phyloP scores from a whole-genome alignment of 2,329 filamentous ascomycete species.

The Hirsutella rhossiliensis region DNA sequence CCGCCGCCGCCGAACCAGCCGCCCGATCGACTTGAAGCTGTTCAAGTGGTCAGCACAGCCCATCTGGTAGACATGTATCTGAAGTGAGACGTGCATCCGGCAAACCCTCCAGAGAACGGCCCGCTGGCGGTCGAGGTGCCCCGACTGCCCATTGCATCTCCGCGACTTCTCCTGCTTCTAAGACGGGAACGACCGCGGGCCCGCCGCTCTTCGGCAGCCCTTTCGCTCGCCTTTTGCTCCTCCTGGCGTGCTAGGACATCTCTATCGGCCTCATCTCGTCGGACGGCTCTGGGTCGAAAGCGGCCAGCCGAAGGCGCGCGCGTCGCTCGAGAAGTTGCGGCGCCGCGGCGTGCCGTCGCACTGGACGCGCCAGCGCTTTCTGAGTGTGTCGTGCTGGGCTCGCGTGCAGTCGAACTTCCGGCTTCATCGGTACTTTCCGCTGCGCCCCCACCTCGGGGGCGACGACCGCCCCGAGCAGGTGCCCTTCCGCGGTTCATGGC shows the following conservation, averaged over 20 bases:
- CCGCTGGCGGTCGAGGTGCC: conserved; percentile 24
- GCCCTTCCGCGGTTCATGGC: conserved; percentile 22
- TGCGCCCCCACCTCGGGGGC: conserved; percentile 6
- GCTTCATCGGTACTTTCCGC: neutral
- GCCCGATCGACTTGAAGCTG: conserved; percentile 11
- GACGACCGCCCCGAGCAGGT: conserved; percentile 17
- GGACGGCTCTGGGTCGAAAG: conserved; percentile 35
- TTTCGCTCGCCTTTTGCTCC: conserved; percentile 27
- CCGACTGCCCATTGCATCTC: conserved; percentile 29
- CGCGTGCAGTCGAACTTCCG: neutral
- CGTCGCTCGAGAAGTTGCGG: conserved; percentile 20
- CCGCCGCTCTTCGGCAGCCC: conserved; percentile 26
- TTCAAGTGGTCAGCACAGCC: conserved; percentile 1
- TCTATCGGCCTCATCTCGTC: conserved; percentile 37
- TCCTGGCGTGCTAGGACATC: conserved; percentile 32
- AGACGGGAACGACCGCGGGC: conserved; percentile 25
- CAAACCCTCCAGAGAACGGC: conserved; percentile 23
- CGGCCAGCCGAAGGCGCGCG: conserved; percentile 24
- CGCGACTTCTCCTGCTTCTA: conserved; percentile 29
- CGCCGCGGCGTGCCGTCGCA: conserved; percentile 16
- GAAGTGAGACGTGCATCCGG: conserved; percentile 8
- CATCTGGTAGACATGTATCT: too few species aligned
- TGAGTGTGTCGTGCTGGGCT: conserved; percentile 1
- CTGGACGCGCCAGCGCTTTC: conserved; percentile 9
- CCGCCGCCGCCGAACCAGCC: conserved; percentile 18